Percentiles rank a stretch among this genome's conserved stretches.
These are phyloP conservation scores for Alnus rubra DNA, from an alignment of 306 rosid species.

Conservation along the genomic window DNA sequence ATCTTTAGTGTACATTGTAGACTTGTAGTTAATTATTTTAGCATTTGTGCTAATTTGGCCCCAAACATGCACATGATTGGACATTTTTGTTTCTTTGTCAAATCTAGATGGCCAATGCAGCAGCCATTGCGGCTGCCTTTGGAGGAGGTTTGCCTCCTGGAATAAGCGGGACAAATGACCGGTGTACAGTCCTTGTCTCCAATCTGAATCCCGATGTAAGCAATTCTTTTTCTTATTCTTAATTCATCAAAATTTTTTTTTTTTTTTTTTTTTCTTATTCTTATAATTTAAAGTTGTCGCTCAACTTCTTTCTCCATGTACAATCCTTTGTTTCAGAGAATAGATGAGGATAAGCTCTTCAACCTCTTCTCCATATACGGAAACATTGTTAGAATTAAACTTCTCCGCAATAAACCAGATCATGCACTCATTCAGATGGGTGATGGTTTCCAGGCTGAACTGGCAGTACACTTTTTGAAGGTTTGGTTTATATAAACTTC, in stretches of 20 bases:
- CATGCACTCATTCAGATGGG: conserved; percentile 99
- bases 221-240: conserved; percentile 3
- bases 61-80: neutral
- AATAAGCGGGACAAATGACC: conserved; percentile 90
- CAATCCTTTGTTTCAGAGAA: conserved; percentile 62
- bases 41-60: neutral
- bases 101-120: conserved; percentile 80
- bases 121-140: conserved; percentile 89
- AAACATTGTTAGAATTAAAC: conserved; percentile 90
- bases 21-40: neutral
- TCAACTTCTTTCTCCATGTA: conserved; percentile 18
- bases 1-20: neutral
- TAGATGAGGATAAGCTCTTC: conserved; percentile 96
- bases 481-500: conserved; percentile 42
- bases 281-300: conserved; percentile 5
- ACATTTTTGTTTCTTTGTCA: conserved; percentile 15
- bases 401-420: conserved; percentile 94
- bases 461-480: conserved; percentile 96
- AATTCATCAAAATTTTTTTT: too few relatives aligned
- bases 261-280: neutral
- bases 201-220: conserved; percentile 94
- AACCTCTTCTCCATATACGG: conserved; percentile 97
- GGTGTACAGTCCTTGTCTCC: conserved; percentile 92
- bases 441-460: conserved; percentile 97
- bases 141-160: conserved; percentile 99